Evolutionary conservation across 192 early-diverging fungal species (phyloP), one percentile per base, ranked within the genome.

Genomic region (Backusella tarrabulga): DNA sequence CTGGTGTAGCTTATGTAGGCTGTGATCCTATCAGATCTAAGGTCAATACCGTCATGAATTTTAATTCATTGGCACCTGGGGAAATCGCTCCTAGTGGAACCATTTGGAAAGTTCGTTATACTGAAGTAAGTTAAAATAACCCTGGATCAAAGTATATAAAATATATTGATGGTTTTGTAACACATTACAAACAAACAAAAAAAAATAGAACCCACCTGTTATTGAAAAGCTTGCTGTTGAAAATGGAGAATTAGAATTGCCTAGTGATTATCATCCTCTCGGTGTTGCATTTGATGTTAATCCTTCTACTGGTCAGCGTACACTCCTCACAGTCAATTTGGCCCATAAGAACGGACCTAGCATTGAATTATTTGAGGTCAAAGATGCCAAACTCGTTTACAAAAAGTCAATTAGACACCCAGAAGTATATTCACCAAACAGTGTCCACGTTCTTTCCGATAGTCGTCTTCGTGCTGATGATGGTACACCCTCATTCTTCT

Each of bases 401-500:
- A 14, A 60, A 5, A 67, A 75, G n/a, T 60, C 72, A 5, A 81
- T 81, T 32, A 36, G 46, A 4, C 36, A 71, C 21, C 26, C 41
- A 41, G 11, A 41, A 6, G 41, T 81, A 0, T 50, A 74, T 71
- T 29, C 76, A 6, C 80, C 80, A 41, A 81, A 81, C 29, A 77
- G 76, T 35, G 29, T 81, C 6, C 72, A 75, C 32, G 8, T 75
- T 17, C 6, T 81, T 9, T 19, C 50, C 6, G 67, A 78, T 14
- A 11, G 46, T 8, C 60, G 50, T 26, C 66, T 71, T 40, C 72
- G 67, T 11, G 32, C 68, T 52, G 32, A 72, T 23, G 80, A 81
- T 72, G 80, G 77, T 15, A 50, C 50, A 23, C 80, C 80, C 0
- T 81, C 80, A 0, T 81, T 81, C 69, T 78, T 78, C 36, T 36